Conservation (phyloP, 306 rosid genomes). For the Citrullus mucosospermus region DNA sequence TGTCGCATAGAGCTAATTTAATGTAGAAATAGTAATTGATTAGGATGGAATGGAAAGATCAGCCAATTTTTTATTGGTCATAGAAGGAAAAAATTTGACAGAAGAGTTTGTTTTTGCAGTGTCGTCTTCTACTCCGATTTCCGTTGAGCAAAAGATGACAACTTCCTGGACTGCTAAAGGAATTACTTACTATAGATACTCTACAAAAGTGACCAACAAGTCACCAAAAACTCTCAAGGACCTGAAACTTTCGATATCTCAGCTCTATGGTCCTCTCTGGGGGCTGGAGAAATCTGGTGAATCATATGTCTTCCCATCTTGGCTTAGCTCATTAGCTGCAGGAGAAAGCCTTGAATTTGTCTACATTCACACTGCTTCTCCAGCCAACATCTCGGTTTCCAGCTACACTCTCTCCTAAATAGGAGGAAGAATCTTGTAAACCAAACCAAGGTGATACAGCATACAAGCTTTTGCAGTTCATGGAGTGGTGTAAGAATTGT, state of each 20-base stretch:
- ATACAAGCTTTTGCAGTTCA: constrained; percentile 26
- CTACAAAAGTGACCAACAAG: constrained; percentile 67
- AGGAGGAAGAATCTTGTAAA: constrained; percentile 2
- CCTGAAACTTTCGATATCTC: constrained; percentile 48
- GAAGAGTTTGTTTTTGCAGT: constrained; percentile 27
- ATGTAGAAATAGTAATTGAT: not conserved
- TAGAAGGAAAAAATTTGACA: constrained; percentile 8
- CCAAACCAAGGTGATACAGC: not conserved
- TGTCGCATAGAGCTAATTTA: not conserved
- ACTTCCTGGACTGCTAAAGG: constrained; percentile 62
- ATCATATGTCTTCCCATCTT: constrained; percentile 64
- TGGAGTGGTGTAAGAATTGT: constrained; percentile 36
- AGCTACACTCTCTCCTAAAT: constrained; percentile 55
- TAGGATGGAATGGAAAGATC: not conserved
- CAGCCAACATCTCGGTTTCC: constrained; percentile 55
- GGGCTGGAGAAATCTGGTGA: constrained; percentile 60
- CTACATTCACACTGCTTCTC: constrained; percentile 77
- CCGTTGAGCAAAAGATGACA: constrained; percentile 58
- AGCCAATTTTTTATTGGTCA: not conserved
- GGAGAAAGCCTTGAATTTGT: constrained; percentile 91
- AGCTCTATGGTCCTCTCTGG: constrained; percentile 93
- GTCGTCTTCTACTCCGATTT: constrained; percentile 45
- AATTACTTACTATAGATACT: constrained; percentile 72
- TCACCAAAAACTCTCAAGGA: constrained; percentile 45
- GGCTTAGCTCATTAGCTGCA: constrained; percentile 60